Percentiles rank a stretch among this genome's conserved stretches.
Conservation (phyloP, 164 flowering plant genomes). For the Piper betle region DNA sequence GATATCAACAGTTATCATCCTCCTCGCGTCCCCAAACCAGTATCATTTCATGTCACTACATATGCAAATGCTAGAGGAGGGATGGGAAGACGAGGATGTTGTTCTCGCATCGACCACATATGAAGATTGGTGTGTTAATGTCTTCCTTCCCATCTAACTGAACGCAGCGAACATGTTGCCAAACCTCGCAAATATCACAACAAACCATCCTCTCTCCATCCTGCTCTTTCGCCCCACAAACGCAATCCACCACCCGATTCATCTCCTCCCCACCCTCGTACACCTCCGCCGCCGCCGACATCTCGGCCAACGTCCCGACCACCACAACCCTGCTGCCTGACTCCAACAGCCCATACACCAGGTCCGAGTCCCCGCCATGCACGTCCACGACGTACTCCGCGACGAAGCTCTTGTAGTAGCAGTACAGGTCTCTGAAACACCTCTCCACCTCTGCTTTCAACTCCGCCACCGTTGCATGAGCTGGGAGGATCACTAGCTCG, state of each 20-base stretch:
- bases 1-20: no score
- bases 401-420: slow-evolving; percentile 37
- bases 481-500: slow-evolving; percentile 34
- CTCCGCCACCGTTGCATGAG: slow-evolving; percentile 40
- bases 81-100: slow-evolving; percentile 44
- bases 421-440: slow-evolving; percentile 51
- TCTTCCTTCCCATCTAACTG: slow-evolving; percentile 34
- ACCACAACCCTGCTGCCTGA: slow-evolving; percentile 33
- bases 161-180: slow-evolving; percentile 79
- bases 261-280: slow-evolving; percentile 7
- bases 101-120: slow-evolving; percentile 66
- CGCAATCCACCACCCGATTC: slow-evolving; percentile 39
- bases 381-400: slow-evolving; percentile 25
- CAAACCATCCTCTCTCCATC: slow-evolving; percentile 78
- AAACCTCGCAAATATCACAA: slow-evolving; percentile 82
- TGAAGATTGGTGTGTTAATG: slow-evolving; percentile 40
- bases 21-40: no score
- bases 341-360: slow-evolving; percentile 26
- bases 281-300: neutral
- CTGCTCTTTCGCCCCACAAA: slow-evolving; percentile 67
- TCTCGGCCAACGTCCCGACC: slow-evolving; percentile 19
- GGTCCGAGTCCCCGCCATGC: slow-evolving; percentile 20
- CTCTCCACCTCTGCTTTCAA: slow-evolving; percentile 49
- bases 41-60: no score
- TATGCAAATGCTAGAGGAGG: slow-evolving; percentile 16